Percentiles rank a stretch among this genome's conserved stretches.
Evolutionary conservation across 2,329 filamentous ascomycete species (phyloP).

Genomic region (Pseudogymnoascus sp.): DNA sequence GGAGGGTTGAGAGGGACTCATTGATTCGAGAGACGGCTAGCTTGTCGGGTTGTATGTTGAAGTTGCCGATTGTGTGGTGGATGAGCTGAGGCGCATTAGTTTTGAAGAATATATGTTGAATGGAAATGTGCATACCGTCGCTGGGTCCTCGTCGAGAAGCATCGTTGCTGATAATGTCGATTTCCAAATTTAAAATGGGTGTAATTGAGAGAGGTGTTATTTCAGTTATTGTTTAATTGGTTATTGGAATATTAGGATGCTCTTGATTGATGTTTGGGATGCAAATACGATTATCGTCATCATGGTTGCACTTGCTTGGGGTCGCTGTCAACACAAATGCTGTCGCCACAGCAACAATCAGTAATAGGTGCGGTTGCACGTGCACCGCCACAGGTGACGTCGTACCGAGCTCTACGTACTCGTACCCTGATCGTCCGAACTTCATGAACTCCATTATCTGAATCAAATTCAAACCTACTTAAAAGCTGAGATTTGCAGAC

Average conservation of each 20-base stretch:
- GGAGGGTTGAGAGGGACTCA: constrained; percentile 74
- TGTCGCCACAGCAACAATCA: constrained; percentile 14
- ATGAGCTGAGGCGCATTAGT: constrained; percentile 56
- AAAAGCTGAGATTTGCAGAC: neutral
- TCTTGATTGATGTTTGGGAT: neutral
- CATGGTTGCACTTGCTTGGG: neutral
- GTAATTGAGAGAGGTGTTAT: neutral
- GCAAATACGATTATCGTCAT: neutral
- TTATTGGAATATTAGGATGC: neutral
- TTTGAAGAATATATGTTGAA: neutral
- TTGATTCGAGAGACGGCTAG: constrained; percentile 72
- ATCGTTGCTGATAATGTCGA: constrained; percentile 45
- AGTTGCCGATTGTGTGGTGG: constrained; percentile 83
- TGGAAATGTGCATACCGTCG: constrained; percentile 50
- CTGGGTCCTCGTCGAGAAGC: constrained; percentile 90
- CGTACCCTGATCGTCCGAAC: constrained; percentile 4
- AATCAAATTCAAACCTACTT: constrained; percentile 7
- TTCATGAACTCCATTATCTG: constrained; percentile 1
- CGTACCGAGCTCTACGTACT: constrained; percentile 2
- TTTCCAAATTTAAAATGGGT: neutral
- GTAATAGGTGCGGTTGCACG: neutral
- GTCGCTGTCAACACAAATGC: neutral
- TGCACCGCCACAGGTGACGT: constrained; percentile 16
- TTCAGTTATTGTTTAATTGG: neutral
- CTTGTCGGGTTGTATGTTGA: constrained; percentile 88